Conservation (phyloP, 2,329 filamentous ascomycete genomes). For the Trichoderma semiorbis region DNA sequence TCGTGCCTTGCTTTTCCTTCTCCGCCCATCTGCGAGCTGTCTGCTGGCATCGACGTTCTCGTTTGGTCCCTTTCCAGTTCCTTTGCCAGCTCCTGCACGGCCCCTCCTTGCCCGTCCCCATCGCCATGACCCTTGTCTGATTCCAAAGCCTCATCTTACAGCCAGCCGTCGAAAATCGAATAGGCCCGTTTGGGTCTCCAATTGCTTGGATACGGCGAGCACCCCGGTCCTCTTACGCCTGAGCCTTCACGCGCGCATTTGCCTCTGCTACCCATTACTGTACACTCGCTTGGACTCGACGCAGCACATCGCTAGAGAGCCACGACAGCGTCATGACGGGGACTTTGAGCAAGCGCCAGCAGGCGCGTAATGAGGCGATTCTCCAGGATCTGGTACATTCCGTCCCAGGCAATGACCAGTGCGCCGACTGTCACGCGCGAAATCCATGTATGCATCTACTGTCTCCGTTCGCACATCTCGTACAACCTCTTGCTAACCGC, state of each 20-base stretch:
- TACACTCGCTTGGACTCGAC: background rate
- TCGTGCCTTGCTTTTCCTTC: background rate
- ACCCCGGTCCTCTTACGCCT: slow-evolving; percentile 10
- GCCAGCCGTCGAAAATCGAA: slow-evolving; percentile 15
- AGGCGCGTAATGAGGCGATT: slow-evolving; percentile 91
- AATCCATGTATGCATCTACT: slow-evolving; percentile 73
- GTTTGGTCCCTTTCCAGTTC: background rate
- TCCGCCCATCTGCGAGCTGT: background rate
- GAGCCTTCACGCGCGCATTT: slow-evolving; percentile 6
- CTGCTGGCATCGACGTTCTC: background rate
- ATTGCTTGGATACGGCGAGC: slow-evolving; percentile 1
- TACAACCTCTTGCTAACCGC: slow-evolving; percentile 27
- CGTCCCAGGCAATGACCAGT: slow-evolving; percentile 83
- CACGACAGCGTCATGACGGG: slow-evolving; percentile 58
- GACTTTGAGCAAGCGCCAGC: slow-evolving; percentile 88
- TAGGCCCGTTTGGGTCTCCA: background rate
- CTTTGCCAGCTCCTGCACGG: background rate
- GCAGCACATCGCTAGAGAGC: background rate
- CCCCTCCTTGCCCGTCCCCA: slow-evolving; percentile 11
- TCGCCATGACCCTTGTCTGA: slow-evolving; percentile 19
- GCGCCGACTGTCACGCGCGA: slow-evolving; percentile 86
- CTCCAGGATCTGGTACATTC: slow-evolving; percentile 85
- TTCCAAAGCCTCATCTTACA: slow-evolving; percentile 16
- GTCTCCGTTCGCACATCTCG: slow-evolving; percentile 12
- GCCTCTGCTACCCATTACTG: background rate